Conservation (phyloP, 805 yeast genomes). For the Hanseniaspora taiwanica region DNA sequence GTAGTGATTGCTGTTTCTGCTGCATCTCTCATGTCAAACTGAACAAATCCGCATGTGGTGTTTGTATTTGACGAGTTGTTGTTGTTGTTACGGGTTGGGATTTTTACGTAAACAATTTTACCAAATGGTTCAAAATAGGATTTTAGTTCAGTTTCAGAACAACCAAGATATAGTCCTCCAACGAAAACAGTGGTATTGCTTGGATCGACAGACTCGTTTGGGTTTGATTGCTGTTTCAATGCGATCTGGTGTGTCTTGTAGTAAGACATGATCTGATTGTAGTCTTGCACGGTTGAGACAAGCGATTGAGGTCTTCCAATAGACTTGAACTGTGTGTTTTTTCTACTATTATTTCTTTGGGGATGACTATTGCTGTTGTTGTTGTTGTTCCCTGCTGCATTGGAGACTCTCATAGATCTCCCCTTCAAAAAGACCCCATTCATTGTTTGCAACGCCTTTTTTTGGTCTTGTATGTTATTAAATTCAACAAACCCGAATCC, state of each 20-base stretch:
- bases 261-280: constrained; percentile 3
- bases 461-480: constrained; percentile 48
- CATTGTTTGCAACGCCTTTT: constrained; percentile 65
- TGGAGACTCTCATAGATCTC: constrained; percentile 65
- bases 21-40: constrained; percentile 58
- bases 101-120: constrained; percentile 59
- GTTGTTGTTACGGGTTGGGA: constrained; percentile 45
- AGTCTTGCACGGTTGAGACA: constrained; percentile 6
- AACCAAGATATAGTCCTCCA: constrained; percentile 45
- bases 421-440: constrained; percentile 63
- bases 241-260: constrained; percentile 5
- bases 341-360: constrained; percentile 13
- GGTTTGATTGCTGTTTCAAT: constrained; percentile 31
- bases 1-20: constrained; percentile 78
- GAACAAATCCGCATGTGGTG: constrained; percentile 56
- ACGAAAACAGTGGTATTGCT: constrained; percentile 65
- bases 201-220: constrained; percentile 64
- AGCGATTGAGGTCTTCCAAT: no score
- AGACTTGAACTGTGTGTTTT: no score
- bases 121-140: constrained; percentile 57
- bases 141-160: constrained; percentile 50
- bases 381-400: constrained; percentile 32
- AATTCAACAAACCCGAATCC: constrained; percentile 91
- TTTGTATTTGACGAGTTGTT: constrained; percentile 11
- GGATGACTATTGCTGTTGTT: constrained; percentile 7